Evolutionary conservation across 306 rosid genomes (phyloP).

Genomic region (Cucumis hystrix): DNA sequence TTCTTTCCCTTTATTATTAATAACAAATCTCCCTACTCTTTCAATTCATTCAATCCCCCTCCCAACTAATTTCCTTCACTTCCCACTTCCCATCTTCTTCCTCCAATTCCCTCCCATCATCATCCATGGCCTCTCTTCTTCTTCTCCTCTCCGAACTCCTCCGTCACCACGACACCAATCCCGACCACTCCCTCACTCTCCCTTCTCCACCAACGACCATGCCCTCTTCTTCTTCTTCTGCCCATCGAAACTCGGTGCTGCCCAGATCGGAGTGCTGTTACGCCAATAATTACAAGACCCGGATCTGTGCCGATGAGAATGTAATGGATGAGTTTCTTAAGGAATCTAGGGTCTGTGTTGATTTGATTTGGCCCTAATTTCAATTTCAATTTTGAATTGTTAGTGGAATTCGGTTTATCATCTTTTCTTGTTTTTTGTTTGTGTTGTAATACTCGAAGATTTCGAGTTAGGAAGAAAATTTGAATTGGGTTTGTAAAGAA

Average conservation of each 20-base stretch:
- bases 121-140: not conserved
- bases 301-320: not conserved
- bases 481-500: no score
- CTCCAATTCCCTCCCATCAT: no score
- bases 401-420: not conserved
- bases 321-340: not conserved
- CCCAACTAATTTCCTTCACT: not conserved
- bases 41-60: not conserved
- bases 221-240: not conserved
- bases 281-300: not conserved
- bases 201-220: not conserved
- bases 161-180: not conserved
- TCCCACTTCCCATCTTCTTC: not conserved
- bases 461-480: no score
- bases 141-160: not conserved
- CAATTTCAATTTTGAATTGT: not conserved
- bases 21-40: not conserved
- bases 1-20: not conserved
- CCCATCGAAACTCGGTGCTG: not conserved
- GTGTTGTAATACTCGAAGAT: no score
- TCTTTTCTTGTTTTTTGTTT: not conserved
- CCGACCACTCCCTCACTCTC: not conserved
- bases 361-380: constrained; percentile 3
- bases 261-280: not conserved
- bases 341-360: not conserved